Evolutionary conservation across 768 basidiomycete species (phyloP).

Genomic region (Epithele typhae): DNA sequence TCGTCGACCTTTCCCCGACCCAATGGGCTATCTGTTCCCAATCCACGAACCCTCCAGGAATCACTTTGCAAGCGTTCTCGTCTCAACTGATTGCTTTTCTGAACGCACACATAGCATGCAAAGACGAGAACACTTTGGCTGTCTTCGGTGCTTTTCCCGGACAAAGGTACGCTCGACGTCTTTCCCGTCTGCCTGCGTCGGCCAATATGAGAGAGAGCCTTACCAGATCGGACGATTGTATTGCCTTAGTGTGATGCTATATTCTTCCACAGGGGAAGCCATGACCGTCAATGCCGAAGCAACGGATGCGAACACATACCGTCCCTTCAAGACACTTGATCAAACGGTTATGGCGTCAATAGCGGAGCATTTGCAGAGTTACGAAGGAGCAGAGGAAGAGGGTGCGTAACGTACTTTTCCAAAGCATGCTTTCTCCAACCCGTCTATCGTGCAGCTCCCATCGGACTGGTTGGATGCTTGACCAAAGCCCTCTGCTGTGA

Average conservation of each 20-base stretch:
- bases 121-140: conserved; percentile 89
- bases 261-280: conserved; percentile 58
- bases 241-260: conserved; percentile 62
- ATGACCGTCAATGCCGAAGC: conserved; percentile 31
- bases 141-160: conserved; percentile 88
- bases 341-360: conserved; percentile 59
- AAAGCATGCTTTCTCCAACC: too few relatives aligned
- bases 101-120: conserved; percentile 87
- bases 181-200: not conserved
- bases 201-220: not conserved
- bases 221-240: not conserved
- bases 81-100: conserved; percentile 86
- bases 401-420: conserved; percentile 28
- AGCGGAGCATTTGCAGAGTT: conserved; percentile 52
- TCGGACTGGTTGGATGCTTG: conserved; percentile 81
- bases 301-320: conserved; percentile 77
- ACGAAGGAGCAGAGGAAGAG: conserved; percentile 48
- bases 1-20: conserved; percentile 80
- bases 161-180: conserved; percentile 52
- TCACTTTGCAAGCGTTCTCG: conserved; percentile 71
- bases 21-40: conserved; percentile 66
- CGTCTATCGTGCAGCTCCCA: conserved; percentile 41
- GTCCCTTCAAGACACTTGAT: conserved; percentile 78
- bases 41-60: conserved; percentile 46
- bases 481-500: conserved; percentile 91